Evolutionary conservation across 2,329 filamentous ascomycete genomes (phyloP).

Genomic region (Aspergillus sclerotialis): DNA sequence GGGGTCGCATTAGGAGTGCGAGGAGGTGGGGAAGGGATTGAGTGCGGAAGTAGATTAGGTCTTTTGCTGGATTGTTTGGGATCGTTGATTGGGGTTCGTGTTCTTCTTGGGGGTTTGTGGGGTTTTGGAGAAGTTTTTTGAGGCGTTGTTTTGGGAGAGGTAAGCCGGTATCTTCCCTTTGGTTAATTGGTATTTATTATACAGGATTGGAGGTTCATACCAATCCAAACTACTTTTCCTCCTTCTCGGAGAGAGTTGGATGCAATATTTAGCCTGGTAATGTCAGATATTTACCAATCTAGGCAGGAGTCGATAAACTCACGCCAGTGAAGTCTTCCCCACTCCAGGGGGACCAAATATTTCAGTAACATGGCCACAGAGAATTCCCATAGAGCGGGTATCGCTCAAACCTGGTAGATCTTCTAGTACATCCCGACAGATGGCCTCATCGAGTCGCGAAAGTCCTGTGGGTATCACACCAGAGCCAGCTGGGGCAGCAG

Average conservation of each 20-base stretch:
- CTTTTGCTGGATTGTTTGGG: constrained; percentile 31
- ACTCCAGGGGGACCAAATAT: constrained; percentile 80
- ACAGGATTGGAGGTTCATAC: constrained; percentile 41
- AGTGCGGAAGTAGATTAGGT: constrained; percentile 58
- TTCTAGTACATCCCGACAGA: constrained; percentile 10
- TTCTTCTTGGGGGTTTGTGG: constrained; percentile 4
- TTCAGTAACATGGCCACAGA: constrained; percentile 73
- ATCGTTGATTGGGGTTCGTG: constrained; percentile 6
- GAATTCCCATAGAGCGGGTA: constrained; percentile 50
- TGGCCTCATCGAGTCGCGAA: constrained; percentile 38
- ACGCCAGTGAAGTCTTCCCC: constrained; percentile 81
- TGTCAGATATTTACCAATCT: constrained; percentile 10
- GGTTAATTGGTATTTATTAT: neutral
- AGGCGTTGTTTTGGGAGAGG: constrained; percentile 44
- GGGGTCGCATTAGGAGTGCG: constrained; percentile 65
- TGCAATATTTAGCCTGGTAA: constrained; percentile 61
- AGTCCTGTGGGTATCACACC: constrained; percentile 38
- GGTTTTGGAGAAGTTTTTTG: constrained; percentile 35
- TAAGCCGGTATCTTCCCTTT: constrained; percentile 40
- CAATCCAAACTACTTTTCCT: constrained; percentile 71
- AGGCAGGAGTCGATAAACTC: constrained; percentile 27
- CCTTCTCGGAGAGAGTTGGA: constrained; percentile 56
- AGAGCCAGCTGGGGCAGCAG: constrained; percentile 9
- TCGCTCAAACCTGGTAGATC: constrained; percentile 6
- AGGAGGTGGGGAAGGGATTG: constrained; percentile 60